Percentiles rank a stretch among this genome's conserved stretches.
phyloP scores from a whole-genome alignment of 2,329 filamentous ascomycete species.

The Rhynchosporium secalis region DNA sequence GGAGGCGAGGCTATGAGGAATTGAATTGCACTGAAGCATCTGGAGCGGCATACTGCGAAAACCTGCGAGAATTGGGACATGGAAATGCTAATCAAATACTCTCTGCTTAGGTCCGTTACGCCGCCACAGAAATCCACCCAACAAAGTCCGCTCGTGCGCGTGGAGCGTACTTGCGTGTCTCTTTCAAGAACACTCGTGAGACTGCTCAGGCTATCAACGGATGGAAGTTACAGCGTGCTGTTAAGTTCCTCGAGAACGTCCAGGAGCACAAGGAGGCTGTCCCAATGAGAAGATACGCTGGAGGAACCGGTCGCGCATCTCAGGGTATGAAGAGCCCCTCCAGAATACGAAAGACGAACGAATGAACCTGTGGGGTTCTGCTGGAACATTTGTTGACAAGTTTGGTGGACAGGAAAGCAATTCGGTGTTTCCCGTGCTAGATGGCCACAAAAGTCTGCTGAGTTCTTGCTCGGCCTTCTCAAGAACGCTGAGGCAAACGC shows the following conservation, averaged over 20 bases:
- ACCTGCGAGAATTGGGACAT: too few relatives aligned
- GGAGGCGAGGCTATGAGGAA: too few relatives aligned
- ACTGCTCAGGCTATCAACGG: conserved; percentile 96
- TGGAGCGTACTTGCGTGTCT: conserved; percentile 98
- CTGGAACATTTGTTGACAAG: conserved; percentile 29
- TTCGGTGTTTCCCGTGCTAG: conserved; percentile 97
- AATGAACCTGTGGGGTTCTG: background rate
- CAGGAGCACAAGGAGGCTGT: conserved; percentile 96
- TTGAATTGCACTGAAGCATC: too few relatives aligned
- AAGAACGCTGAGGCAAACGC: conserved; percentile 98
- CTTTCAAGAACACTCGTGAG: conserved; percentile 99
- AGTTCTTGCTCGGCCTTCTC: conserved; percentile 95
- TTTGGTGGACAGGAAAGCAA: conserved; percentile 75
- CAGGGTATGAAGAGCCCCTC: conserved; percentile 74
- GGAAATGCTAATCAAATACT: too few relatives aligned
- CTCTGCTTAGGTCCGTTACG: conserved; percentile 76
- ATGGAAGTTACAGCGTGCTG: conserved; percentile 72
- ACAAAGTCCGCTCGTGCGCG: conserved; percentile 96
- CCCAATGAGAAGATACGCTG: conserved; percentile 96
- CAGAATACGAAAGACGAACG: background rate
- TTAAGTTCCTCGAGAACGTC: conserved; percentile 98
- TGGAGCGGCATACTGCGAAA: too few relatives aligned
- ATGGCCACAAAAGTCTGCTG: conserved; percentile 99
- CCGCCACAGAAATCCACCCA: conserved; percentile 81
- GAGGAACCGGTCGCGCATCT: conserved; percentile 90